phyloP scores from a whole-genome alignment of 1,284 basidiomycete species.

The Phenoliferia sp. region DNA sequence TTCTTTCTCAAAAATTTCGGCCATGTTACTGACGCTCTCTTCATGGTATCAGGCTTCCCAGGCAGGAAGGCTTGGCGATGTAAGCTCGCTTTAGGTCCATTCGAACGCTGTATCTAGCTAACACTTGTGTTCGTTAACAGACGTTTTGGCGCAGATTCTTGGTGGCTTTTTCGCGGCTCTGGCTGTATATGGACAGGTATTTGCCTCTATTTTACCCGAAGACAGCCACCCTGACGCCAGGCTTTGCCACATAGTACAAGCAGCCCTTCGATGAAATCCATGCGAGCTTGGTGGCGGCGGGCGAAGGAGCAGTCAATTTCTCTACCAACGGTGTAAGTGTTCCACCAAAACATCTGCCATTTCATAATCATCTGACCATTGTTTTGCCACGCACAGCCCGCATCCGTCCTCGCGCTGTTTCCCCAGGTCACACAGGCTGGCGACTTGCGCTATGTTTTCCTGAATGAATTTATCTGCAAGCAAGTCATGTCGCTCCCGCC shows the following conservation, averaged over 20 bases:
- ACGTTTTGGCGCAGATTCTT: slow-evolving; percentile 63
- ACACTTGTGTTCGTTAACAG: slow-evolving; percentile 40
- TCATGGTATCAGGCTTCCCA: slow-evolving; percentile 52
- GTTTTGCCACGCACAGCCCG: neutral
- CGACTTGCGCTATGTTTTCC: neutral
- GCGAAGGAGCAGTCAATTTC: slow-evolving; percentile 16
- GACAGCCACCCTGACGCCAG: too few species aligned
- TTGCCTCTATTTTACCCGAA: too few species aligned
- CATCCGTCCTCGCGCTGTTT: neutral
- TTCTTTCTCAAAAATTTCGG: neutral
- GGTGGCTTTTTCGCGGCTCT: slow-evolving; percentile 68
- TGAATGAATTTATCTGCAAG: neutral
- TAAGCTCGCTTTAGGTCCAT: neutral
- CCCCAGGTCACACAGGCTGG: neutral
- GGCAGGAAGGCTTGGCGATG: slow-evolving; percentile 55
- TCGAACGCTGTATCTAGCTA: slow-evolving; percentile 45
- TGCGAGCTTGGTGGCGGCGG: slow-evolving; percentile 5
- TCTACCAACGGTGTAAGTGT: neutral
- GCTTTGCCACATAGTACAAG: too few species aligned
- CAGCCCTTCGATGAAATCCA: slow-evolving; percentile 52
- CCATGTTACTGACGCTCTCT: neutral
- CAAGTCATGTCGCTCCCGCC: neutral
- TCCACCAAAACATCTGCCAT: neutral
- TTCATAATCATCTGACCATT: neutral
- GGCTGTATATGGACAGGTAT: slow-evolving; percentile 67